Evolutionary conservation across 169 alveolate genomes (phyloP).

Genomic region (Cryptosporidium viatorum): DNA sequence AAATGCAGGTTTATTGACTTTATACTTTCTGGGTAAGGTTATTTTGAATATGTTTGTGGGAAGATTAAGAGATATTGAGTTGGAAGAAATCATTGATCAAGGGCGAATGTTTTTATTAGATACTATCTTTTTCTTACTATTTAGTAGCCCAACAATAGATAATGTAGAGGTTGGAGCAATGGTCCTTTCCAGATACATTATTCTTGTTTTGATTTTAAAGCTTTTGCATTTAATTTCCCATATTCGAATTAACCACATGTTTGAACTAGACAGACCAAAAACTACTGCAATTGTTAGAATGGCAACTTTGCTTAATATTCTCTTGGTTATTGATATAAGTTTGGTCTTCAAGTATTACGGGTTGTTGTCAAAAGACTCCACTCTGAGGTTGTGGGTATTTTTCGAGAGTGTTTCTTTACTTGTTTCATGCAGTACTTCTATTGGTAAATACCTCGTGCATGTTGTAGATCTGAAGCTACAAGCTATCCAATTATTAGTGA

Average conservation of each 20-base stretch:
- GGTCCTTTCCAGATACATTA: conserved; percentile 81
- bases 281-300: conserved; percentile 76
- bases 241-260: conserved; percentile 83
- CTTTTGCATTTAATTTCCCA: conserved; percentile 84
- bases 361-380: conserved; percentile 79
- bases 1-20: conserved; percentile 27
- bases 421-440: conserved; percentile 77
- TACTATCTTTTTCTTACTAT: conserved; percentile 84
- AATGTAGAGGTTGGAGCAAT: conserved; percentile 84
- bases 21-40: conserved; percentile 16
- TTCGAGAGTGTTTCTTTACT: conserved; percentile 82
- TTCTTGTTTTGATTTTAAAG: conserved; percentile 83
- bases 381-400: conserved; percentile 88
- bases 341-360: conserved; percentile 79
- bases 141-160: conserved; percentile 86
- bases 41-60: conserved; percentile 37
- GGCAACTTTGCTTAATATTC: conserved; percentile 46
- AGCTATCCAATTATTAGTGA: conserved; percentile 9
- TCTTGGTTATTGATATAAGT: conserved; percentile 80
- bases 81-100: conserved; percentile 84
- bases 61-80: conserved; percentile 17
- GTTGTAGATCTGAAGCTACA: conserved; percentile 76
- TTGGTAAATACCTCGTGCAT: conserved; percentile 77
- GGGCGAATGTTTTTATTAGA: conserved; percentile 87
- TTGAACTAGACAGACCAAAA: conserved; percentile 86